Evolutionary conservation across 176 grass and related monocot species (phyloP).

Genomic region (Hordeum vulgare): MorexV3_pseudomolecules_assembly NC_058519.1:448938177-448938676

Average conservation of each 20-base stretch:
- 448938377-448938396: slow-evolving; percentile 37
- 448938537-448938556: neutral
- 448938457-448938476: neutral
- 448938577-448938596: slow-evolving; percentile 20
- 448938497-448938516: slow-evolving; percentile 1
- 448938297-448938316: neutral
- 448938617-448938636: neutral
- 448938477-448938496: slow-evolving; percentile 9
- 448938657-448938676: slow-evolving; percentile 1
- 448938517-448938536: slow-evolving; percentile 4
- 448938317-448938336: slow-evolving; percentile 1
- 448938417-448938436: slow-evolving; percentile 35
- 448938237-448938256: slow-evolving; percentile 37
- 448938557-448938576: neutral
- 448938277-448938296: slow-evolving; percentile 19
- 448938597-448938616: slow-evolving; percentile 7
- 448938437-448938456: slow-evolving; percentile 38
- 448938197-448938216: slow-evolving; percentile 52
- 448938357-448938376: slow-evolving; percentile 54
- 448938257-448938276: slow-evolving; percentile 34
- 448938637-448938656: slow-evolving; percentile 7
- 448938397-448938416: slow-evolving; percentile 48
- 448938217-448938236: slow-evolving; percentile 45
- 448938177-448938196: slow-evolving; percentile 38
- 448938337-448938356: slow-evolving; percentile 20